phyloP scores from a whole-genome alignment of 306 rosid genomes.

The Erythrophleum fordii region DNA sequence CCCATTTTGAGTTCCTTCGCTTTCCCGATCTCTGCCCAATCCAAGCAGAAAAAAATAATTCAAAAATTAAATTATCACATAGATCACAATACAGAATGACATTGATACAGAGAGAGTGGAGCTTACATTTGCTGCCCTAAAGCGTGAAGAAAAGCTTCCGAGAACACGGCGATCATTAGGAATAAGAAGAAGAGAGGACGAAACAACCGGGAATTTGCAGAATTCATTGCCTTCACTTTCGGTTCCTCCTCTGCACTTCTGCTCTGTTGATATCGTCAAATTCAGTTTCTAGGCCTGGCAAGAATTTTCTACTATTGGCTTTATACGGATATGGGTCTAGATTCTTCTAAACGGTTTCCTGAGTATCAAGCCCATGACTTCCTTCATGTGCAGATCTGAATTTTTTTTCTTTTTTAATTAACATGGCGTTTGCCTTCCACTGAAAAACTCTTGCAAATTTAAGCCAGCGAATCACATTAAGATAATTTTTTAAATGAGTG shows the following conservation, averaged over 20 bases:
- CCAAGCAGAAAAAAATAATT: constrained; percentile 30
- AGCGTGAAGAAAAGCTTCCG: constrained; percentile 39
- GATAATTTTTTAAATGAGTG: too few relatives aligned
- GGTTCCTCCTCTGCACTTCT: constrained; percentile 4
- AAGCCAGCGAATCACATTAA: too few relatives aligned
- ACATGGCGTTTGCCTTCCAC: neutral
- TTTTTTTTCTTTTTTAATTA: too few relatives aligned
- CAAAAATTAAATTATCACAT: constrained; percentile 23
- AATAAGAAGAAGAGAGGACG: constrained; percentile 37
- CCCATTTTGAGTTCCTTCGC: constrained; percentile 43
- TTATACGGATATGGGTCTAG: too few relatives aligned
- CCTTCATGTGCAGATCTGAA: neutral
- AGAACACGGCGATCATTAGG: constrained; percentile 42
- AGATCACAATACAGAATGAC: constrained; percentile 24
- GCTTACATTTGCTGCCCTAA: constrained; percentile 53
- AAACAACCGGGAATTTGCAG: constrained; percentile 41
- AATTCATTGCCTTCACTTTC: constrained; percentile 44
- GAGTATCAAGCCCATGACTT: neutral
- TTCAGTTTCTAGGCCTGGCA: neutral
- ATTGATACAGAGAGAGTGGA: neutral
- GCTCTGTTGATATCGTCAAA: neutral
- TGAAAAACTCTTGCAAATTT: too few relatives aligned
- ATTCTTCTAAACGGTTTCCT: neutral
- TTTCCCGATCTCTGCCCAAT: constrained; percentile 47
- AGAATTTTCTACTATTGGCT: too few relatives aligned